Conservation (phyloP, 2,329 filamentous ascomycete genomes). For the Seiridium cupressi region DNA sequence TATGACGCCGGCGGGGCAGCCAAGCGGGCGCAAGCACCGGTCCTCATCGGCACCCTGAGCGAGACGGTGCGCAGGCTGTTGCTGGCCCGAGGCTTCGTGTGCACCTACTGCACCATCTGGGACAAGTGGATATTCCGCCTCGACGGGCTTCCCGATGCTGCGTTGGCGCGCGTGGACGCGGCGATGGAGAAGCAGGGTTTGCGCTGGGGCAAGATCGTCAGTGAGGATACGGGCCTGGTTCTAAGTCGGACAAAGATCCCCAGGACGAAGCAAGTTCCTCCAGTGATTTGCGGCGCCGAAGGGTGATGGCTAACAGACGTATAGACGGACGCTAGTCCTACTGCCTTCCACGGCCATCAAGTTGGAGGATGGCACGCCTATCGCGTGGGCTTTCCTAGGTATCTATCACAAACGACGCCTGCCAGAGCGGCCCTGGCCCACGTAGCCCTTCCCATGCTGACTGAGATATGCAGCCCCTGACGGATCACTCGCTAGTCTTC, state of each 20-base stretch:
- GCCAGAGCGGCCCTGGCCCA: too few relatives aligned
- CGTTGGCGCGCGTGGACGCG: conserved; percentile 7
- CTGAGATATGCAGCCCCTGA: conserved; percentile 44
- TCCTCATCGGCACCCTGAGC: conserved; percentile 41
- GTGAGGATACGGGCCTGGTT: conserved; percentile 56
- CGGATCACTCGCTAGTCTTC: conserved; percentile 58
- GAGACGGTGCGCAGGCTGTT: conserved; percentile 31
- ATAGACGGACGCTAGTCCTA: conserved; percentile 38
- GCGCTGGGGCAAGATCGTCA: conserved; percentile 50
- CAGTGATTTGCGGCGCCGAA: too few relatives aligned
- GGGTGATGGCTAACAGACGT: too few relatives aligned
- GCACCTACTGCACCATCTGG: conserved; percentile 30
- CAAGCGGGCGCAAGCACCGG: conserved; percentile 20
- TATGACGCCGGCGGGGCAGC: conserved; percentile 22
- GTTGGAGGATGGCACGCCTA: conserved; percentile 40
- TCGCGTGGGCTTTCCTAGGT: conserved; percentile 66
- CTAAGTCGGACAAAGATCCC: conserved; percentile 54
- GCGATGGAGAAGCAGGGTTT: conserved; percentile 42
- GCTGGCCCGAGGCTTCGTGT: conserved; percentile 23
- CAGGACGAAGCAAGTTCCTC: conserved; percentile 43
- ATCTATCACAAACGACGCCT: neutral
- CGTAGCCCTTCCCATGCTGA: too few relatives aligned
- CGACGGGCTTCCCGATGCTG: conserved; percentile 39
- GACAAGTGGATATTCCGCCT: conserved; percentile 59
- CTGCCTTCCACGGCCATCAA: conserved; percentile 49